phyloP scores from a whole-genome alignment of 2,329 filamentous ascomycete species.

The Beauveria sp. region DNA sequence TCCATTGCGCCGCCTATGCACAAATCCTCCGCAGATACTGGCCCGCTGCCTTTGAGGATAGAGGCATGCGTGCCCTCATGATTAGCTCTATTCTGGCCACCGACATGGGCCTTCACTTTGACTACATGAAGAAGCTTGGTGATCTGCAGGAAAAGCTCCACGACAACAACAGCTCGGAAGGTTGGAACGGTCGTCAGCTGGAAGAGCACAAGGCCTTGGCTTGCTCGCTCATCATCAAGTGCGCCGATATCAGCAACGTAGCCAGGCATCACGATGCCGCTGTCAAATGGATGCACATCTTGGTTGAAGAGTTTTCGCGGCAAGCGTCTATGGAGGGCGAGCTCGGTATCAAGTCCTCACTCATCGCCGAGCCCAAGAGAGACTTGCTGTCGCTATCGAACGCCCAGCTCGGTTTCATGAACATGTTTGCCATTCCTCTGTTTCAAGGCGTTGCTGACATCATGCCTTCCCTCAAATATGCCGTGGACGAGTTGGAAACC shows the following conservation, averaged over 20 bases:
- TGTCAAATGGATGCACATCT: conserved; percentile 79
- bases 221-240: conserved; percentile 94
- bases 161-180: conserved; percentile 56
- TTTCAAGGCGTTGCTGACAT: conserved; percentile 85
- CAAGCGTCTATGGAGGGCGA: conserved; percentile 89
- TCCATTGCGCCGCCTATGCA: conserved; percentile 94
- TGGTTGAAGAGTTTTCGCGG: conserved; percentile 92
- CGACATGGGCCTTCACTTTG: conserved; percentile 95
- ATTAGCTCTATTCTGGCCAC: conserved; percentile 97
- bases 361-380: conserved; percentile 78
- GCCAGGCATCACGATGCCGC: conserved; percentile 78
- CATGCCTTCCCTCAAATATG: conserved; percentile 77
- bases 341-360: conserved; percentile 76
- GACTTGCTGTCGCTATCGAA: conserved; percentile 77
- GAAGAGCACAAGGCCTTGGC: conserved; percentile 71
- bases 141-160: conserved; percentile 71
- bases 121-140: conserved; percentile 88
- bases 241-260: conserved; percentile 97
- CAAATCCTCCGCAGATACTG: conserved; percentile 91
- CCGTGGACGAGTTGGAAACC: conserved; percentile 68
- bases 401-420: conserved; percentile 94
- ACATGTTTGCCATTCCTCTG: conserved; percentile 84
- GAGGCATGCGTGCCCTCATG: conserved; percentile 78
- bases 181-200: conserved; percentile 68
- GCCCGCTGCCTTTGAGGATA: conserved; percentile 73